A percentile compares a stretch with the other conserved stretches of the same genome.
These are phyloP conservation scores for Wickerhamiella vanderwaltii DNA, from an alignment of 805 yeast genomes.

Conservation along the genomic window DNA sequence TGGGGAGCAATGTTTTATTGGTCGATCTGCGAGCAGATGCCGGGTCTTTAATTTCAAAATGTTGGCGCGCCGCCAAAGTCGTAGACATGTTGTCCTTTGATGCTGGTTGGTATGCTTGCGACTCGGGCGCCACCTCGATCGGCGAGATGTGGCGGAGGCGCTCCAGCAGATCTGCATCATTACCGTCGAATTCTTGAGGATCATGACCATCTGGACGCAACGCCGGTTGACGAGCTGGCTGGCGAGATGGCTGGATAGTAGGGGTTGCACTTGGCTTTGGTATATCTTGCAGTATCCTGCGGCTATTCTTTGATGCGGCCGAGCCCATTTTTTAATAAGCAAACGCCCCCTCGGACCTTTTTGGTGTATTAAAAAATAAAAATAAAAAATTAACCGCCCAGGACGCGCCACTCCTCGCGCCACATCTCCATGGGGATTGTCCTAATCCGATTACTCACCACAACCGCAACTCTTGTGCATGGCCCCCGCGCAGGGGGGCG, in stretches of 20 bases:
- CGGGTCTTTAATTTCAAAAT: slow-evolving; percentile 11
- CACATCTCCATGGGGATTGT: too few relatives aligned
- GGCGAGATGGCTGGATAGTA: not conserved
- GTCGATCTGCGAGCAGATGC: slow-evolving; percentile 9
- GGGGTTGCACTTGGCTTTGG: not conserved
- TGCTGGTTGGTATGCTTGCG: slow-evolving; percentile 14
- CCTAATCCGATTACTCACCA: too few relatives aligned
- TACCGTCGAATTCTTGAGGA: slow-evolving; percentile 13
- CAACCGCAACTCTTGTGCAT: too few relatives aligned
- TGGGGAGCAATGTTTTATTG: slow-evolving; percentile 16
- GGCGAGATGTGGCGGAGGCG: slow-evolving; percentile 4
- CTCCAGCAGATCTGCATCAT: slow-evolving; percentile 1
- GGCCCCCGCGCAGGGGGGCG: too few relatives aligned
- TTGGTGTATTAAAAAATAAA: too few relatives aligned
- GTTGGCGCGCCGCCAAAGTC: slow-evolving; percentile 20
- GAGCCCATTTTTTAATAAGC: slow-evolving; percentile 8
- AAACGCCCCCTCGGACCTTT: too few relatives aligned
- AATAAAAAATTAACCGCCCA: too few relatives aligned
- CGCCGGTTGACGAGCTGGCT: not conserved
- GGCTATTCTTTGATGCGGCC: slow-evolving; percentile 10
- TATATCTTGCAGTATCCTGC: slow-evolving; percentile 1
- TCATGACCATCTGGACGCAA: slow-evolving; percentile 31
- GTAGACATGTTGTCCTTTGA: slow-evolving; percentile 18
- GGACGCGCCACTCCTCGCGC: too few relatives aligned
- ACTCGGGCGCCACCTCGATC: not conserved